These are phyloP conservation scores for Fusarium pseudoanthophilum DNA, from an alignment of 2,329 filamentous ascomycete species.

Conservation along the genomic window DNA sequence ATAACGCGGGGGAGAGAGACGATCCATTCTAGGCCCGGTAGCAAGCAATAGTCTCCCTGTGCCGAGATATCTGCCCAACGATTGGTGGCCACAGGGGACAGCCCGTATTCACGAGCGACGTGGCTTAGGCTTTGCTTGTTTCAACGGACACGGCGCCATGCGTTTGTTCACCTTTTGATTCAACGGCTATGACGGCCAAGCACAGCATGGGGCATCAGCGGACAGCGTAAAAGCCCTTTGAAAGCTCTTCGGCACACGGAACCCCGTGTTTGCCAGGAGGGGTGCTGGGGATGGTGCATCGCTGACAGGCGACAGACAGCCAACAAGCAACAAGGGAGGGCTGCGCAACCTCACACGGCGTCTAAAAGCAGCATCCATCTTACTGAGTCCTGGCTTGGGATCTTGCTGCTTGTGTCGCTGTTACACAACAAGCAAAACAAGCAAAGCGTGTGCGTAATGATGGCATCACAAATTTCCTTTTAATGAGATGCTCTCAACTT, in stretches of 20 bases:
- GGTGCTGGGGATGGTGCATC: slow-evolving; percentile 8
- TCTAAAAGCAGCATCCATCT: slow-evolving; percentile 16
- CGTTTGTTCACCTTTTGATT: slow-evolving; percentile 23
- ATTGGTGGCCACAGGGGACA: slow-evolving; percentile 32
- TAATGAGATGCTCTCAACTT: neutral
- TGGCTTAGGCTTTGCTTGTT: slow-evolving; percentile 31
- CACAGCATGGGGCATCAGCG: neutral
- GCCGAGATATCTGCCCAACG: slow-evolving; percentile 19
- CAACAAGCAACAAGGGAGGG: slow-evolving; percentile 3
- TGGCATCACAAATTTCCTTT: slow-evolving; percentile 19
- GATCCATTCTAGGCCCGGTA: slow-evolving; percentile 16
- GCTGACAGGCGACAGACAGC: slow-evolving; percentile 22
- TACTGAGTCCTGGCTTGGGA: slow-evolving; percentile 2
- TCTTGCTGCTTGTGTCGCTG: slow-evolving; percentile 4
- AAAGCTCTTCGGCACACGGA: neutral
- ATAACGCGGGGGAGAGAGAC: slow-evolving; percentile 19
- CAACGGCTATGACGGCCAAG: neutral
- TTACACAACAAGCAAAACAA: slow-evolving; percentile 10
- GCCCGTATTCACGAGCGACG: slow-evolving; percentile 38
- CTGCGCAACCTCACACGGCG: slow-evolving; percentile 27
- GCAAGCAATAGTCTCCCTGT: slow-evolving; percentile 25
- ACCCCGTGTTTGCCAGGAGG: slow-evolving; percentile 20
- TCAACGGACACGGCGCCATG: slow-evolving; percentile 21
- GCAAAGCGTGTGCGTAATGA: slow-evolving; percentile 24
- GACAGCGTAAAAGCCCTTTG: neutral